Conservation (phyloP, 345 rosid genomes). For the Cardamine resedifolia region DNA sequence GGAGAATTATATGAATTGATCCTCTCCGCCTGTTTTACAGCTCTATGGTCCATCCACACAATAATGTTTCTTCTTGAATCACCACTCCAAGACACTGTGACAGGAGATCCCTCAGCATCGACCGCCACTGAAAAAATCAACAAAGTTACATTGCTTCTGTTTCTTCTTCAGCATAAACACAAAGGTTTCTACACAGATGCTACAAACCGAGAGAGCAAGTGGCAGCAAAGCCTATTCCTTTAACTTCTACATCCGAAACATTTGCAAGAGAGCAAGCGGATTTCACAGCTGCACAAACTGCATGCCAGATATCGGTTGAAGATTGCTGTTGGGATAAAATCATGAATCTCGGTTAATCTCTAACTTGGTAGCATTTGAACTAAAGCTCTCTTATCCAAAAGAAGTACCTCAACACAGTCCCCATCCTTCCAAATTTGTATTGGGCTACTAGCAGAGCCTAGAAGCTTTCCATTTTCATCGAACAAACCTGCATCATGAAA, state of each 20-base stretch:
- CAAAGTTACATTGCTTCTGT: not conserved
- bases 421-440: conserved; percentile 96
- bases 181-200: conserved; percentile 3
- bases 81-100: conserved; percentile 96
- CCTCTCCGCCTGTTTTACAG: conserved; percentile 89
- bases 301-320: conserved; percentile 98
- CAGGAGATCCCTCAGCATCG: conserved; percentile 92
- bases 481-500: conserved; percentile 61
- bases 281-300: conserved; percentile 83
- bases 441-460: conserved; percentile 83
- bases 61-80: conserved; percentile 91
- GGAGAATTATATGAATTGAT: conserved; percentile 82
- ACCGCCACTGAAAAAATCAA: conserved; percentile 67
- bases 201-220: conserved; percentile 94
- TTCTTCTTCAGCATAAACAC: not conserved
- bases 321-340: conserved; percentile 65
- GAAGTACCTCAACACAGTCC: conserved; percentile 73
- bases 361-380: not conserved
- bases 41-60: conserved; percentile 99
- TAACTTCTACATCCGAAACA: conserved; percentile 64
- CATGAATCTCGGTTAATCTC: not conserved
- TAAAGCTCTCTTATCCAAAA: not conserved
- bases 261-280: conserved; percentile 76
- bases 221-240: conserved; percentile 83
- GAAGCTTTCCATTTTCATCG: conserved; percentile 79